Base-by-base conservation (phyloP, 2,329 filamentous ascomycete genomes). In the Microsporum ferrugineum region DNA sequence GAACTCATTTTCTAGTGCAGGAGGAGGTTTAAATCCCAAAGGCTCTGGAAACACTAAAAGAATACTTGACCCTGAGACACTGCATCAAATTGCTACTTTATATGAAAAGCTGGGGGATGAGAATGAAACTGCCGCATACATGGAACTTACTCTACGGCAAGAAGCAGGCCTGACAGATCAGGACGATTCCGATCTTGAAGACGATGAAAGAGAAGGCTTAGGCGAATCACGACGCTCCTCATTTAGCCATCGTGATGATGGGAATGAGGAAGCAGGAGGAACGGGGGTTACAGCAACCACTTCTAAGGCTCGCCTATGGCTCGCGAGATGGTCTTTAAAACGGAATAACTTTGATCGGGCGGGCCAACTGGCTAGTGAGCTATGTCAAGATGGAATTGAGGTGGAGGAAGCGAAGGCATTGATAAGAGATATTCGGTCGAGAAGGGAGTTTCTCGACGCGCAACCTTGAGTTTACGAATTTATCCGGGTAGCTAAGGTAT, bases 401-500 rank as follows among this genome's bases (percentile, higher is more conserved):
- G 90, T 97, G 1, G 94, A 99, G 72, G 94, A 99, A 74, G 94
- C 94, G 33, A 97, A 97, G 76, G 90, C 91, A 2, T 77, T 97
- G 67, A 88, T 96, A 64, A 82, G 90, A 63, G 92, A 97, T 73
- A 86, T 95, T 10, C 82, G 91, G 66, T 88, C 88, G 3, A 82
- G 88, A 66, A 81, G 91, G 73, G 88, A 89, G 34, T 72, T 36
- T 6, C 33, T 41, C 45, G 49, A n/a, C 12, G 6, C 38, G 3
- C 23, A 43, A 17, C 14, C 17, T 10, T 41, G 17, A 31, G 10
- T 23, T 57, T 27, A 41, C 27, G 38, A 17, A 17, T 36, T 27
- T 2, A 5, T 2, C n/a, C 8, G 5, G 29, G 17, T 36, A 6
- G 29, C n/a, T 23, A 12, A 31, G 6, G 33, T 55, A 36, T 17